Conservation (phyloP, 371 early-diverging fungal species). For the Saksenaea vasiformis region DNA sequence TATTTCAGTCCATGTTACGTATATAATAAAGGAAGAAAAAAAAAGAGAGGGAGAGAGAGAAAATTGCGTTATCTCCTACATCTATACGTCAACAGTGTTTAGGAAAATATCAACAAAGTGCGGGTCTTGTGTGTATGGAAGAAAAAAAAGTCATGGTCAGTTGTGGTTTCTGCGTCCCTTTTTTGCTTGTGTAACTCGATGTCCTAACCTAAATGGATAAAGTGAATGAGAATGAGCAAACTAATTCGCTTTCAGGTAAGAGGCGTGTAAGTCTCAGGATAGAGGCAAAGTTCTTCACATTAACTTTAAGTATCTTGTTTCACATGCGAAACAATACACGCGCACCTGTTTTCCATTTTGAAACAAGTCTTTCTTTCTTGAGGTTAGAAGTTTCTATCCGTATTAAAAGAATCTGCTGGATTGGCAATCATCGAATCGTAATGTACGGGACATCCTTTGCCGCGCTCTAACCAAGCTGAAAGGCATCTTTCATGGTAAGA, state of each 20-base stretch:
- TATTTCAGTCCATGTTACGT: too few species aligned
- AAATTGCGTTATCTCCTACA: too few species aligned
- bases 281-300: background rate
- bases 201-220: background rate
- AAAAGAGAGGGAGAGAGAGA: too few species aligned
- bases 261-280: background rate
- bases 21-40: too few species aligned
- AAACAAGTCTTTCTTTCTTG: background rate
- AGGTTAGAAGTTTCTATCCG: background rate
- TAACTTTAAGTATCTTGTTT: too few species aligned
- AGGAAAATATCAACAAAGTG: too few species aligned
- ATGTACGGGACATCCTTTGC: conserved; percentile 77
- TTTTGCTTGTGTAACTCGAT: background rate
- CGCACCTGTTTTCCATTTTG: background rate
- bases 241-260: background rate
- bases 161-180: too few species aligned
- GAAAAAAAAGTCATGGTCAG: too few species aligned
- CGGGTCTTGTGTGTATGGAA: too few species aligned
- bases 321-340: background rate
- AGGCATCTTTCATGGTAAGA: conserved; percentile 84
- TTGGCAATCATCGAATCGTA: conserved; percentile 35
- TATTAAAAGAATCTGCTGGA: background rate
- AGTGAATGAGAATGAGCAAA: background rate
- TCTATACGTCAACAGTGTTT: too few species aligned
- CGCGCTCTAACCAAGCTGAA: conserved; percentile 69